Evolutionary conservation across 202 grass and related monocot species (phyloP).

Genomic region (Dendrocalamus latiflorus): DNA sequence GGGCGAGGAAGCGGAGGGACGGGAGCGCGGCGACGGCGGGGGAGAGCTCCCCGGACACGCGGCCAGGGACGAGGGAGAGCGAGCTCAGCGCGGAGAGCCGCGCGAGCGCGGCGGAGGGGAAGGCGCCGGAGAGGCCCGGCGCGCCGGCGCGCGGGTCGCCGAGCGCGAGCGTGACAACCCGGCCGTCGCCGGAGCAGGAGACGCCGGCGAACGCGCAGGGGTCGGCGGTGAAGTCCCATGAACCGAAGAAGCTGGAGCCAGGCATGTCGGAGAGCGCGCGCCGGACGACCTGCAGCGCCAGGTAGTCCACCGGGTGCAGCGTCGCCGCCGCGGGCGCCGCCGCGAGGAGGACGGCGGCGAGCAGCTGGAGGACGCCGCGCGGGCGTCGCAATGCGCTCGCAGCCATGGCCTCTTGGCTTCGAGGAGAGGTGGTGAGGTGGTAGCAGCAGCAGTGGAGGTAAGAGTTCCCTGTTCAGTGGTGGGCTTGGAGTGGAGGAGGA

Average conservation of each 20-base stretch:
- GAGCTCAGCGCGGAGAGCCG: slow-evolving; percentile 50
- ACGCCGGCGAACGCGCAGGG: slow-evolving; percentile 62
- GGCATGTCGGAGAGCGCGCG: slow-evolving; percentile 53
- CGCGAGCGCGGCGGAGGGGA: too few relatives aligned
- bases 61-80: slow-evolving; percentile 79
- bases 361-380: background rate
- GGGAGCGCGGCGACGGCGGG: slow-evolving; percentile 38
- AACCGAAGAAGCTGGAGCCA: slow-evolving; percentile 65
- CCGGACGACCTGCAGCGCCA: slow-evolving; percentile 57
- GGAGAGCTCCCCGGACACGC: slow-evolving; percentile 39
- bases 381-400: background rate
- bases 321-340: slow-evolving; percentile 22
- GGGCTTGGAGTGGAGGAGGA: slow-evolving; percentile 2
- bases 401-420: background rate
- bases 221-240: slow-evolving; percentile 88
- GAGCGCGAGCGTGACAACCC: too few relatives aligned
- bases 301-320: slow-evolving; percentile 79
- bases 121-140: too few relatives aligned
- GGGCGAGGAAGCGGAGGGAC: slow-evolving; percentile 69
- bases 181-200: too few relatives aligned
- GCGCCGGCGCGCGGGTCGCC: too few relatives aligned
- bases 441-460: background rate
- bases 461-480: too few relatives aligned
- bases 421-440: background rate
- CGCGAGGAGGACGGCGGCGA: background rate